Evolutionary conservation across 768 basidiomycete species (phyloP).

Genomic region (Boletus sp.): DNA sequence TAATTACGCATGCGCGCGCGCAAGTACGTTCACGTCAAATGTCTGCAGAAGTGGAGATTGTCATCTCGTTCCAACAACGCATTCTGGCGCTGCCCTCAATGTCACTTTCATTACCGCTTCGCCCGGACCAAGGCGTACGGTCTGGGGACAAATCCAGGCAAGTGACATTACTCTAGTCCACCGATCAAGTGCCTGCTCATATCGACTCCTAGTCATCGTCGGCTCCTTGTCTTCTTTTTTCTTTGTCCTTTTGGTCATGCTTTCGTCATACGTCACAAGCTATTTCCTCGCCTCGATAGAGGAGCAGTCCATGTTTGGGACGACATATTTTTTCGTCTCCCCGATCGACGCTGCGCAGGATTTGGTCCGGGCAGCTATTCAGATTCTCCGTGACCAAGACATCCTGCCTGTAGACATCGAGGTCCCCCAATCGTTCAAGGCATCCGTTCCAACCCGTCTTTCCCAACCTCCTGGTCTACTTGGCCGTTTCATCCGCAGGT

Average conservation of each 20-base stretch:
- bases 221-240: constrained; percentile 57
- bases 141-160: constrained; percentile 76
- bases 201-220: constrained; percentile 51
- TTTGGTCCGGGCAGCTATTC: constrained; percentile 60
- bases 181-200: constrained; percentile 14
- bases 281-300: constrained; percentile 65
- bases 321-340: constrained; percentile 43
- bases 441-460: constrained; percentile 15
- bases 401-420: constrained; percentile 32
- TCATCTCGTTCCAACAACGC: constrained; percentile 58
- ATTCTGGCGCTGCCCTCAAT: constrained; percentile 81
- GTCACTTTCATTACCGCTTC: constrained; percentile 75
- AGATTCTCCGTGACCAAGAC: constrained; percentile 61
- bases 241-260: constrained; percentile 64
- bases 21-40: constrained; percentile 79
- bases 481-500: constrained; percentile 60
- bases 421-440: constrained; percentile 12
- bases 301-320: constrained; percentile 40
- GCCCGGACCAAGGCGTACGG: constrained; percentile 68
- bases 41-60: constrained; percentile 73
- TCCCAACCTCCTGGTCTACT: constrained; percentile 47
- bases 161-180: constrained; percentile 15
- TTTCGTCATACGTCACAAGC: constrained; percentile 68
- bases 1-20: constrained; percentile 20
- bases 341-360: constrained; percentile 60